Evolutionary conservation across 208 protist genomes (phyloP), one percentile per base, ranked within the genome.

Genomic region (Angomonas deanei): DNA sequence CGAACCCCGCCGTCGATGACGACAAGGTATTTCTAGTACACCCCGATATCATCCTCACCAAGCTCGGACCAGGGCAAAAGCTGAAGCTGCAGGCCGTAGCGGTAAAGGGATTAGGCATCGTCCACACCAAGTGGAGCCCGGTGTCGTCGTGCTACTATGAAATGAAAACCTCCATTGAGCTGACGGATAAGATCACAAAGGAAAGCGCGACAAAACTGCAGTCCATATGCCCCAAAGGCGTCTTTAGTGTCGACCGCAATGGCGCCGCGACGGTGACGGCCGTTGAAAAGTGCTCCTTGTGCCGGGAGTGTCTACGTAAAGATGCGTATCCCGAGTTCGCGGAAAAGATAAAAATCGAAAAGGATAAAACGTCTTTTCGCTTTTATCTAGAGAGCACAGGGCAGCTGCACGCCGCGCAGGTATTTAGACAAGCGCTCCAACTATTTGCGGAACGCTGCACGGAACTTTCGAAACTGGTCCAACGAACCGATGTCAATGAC

Each of bases 91-190:
- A 87, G 46, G 88, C 76, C 23, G 88, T 97, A 53, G 93, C 88
- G n/a, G 80, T 97, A 13, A 98, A 99, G 70, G 97, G 98, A 17
- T 89, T 98, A 55, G 98, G 98, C 48, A 87, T 84, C 39, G 86
- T 88, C 19, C 98, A 99, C 78, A 93, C 98, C 39, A 99, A 99
- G 84, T 99, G 97, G 94, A 92, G 88, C 11, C 98, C 98, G 0
- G 98, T 99, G 28, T 91, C 94, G 10, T 97, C 96, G 10, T 98
- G 97, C 50, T 96, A 92, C 49, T 99, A 99, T 78, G 82, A 96
- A 57, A 84, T 99, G 61, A 72, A 98, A 54, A 99, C 98, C 1
- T 72, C 87, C 15, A 97, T 99, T 46, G 42, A 57, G 27, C 63
- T 98, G 19, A 62, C 88, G 0, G 78, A 88, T 61, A 42, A 72